These are phyloP conservation scores for Notholithocarpus densiflorus DNA, from an alignment of 306 rosid genomes.

Conservation along the genomic window DNA sequence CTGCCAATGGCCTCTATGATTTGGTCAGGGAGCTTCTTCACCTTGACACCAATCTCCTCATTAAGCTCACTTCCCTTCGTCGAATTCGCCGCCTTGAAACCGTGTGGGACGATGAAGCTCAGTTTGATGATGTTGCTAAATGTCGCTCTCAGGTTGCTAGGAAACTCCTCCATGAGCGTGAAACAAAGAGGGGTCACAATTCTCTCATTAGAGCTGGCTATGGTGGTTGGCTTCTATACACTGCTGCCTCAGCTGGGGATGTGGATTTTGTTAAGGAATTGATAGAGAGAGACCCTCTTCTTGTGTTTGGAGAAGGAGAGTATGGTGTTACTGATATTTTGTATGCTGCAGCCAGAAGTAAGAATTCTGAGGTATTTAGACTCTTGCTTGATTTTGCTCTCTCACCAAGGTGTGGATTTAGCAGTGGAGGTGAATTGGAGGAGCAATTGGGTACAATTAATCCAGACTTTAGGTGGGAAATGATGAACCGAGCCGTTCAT, in stretches of 20 bases:
- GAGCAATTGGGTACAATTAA: constrained; percentile 33
- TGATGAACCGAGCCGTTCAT: constrained; percentile 74
- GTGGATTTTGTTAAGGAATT: constrained; percentile 54
- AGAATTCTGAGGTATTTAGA: constrained; percentile 55
- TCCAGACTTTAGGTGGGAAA: constrained; percentile 52
- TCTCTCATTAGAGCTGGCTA: constrained; percentile 87
- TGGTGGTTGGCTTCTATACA: constrained; percentile 95
- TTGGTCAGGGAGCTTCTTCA: constrained; percentile 84
- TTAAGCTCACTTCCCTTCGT: constrained; percentile 85
- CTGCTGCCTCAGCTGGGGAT: constrained; percentile 92
- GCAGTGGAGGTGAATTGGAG: constrained; percentile 32
- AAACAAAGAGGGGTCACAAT: constrained; percentile 36
- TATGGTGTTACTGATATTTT: constrained; percentile 81
- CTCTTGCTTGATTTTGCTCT: constrained; percentile 51
- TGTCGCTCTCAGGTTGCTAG: constrained; percentile 68
- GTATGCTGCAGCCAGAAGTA: constrained; percentile 83
- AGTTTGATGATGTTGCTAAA: constrained; percentile 56
- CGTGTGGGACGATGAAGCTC: constrained; percentile 81
- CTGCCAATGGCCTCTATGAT: constrained; percentile 83
- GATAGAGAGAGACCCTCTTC: constrained; percentile 50
- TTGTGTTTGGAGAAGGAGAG: constrained; percentile 90
- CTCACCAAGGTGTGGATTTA: constrained; percentile 34
- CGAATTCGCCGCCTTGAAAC: constrained; percentile 89
- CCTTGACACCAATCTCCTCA: constrained; percentile 77
- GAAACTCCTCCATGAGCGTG: constrained; percentile 60